Evolutionary conservation across 345 rosid species (phyloP).

Genomic region (Corchorus olitorius): DNA sequence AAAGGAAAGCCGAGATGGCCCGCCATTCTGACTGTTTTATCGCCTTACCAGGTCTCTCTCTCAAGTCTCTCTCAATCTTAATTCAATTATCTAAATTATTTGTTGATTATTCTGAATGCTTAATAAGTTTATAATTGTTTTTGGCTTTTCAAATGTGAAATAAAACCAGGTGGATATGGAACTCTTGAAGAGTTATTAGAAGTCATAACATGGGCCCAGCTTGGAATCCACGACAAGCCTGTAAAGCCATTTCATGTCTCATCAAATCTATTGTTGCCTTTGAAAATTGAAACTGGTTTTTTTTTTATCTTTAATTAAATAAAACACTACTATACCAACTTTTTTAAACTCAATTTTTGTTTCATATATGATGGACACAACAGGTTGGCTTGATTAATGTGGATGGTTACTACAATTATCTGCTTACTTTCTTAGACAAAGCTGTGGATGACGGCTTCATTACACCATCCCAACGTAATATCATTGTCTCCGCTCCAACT

Average conservation of each 20-base stretch:
- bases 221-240: constrained; percentile 61
- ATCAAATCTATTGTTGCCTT: neutral
- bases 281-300: neutral
- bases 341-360: neutral
- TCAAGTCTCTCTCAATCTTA: neutral
- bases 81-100: too few species aligned
- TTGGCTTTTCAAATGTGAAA: neutral
- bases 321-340: neutral
- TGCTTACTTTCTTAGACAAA: constrained; percentile 52
- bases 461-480: constrained; percentile 56
- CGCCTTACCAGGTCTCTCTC: constrained; percentile 54
- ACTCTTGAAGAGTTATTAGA: constrained; percentile 58
- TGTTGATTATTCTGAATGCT: neutral
- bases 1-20: constrained; percentile 67
- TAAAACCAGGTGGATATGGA: constrained; percentile 53
- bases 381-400: constrained; percentile 64
- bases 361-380: constrained; percentile 6
- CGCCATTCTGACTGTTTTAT: constrained; percentile 61
- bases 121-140: neutral
- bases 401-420: constrained; percentile 48
- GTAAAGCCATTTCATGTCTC: constrained; percentile 33
- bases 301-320: too few species aligned
- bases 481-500: constrained; percentile 61
- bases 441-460: constrained; percentile 65
- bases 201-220: constrained; percentile 59